A percentile compares a stretch with the other conserved stretches of the same genome.
Evolutionary conservation across 192 early-diverging fungal species (phyloP).

Genomic region (Borealophlyctis nickersoniae): DNA sequence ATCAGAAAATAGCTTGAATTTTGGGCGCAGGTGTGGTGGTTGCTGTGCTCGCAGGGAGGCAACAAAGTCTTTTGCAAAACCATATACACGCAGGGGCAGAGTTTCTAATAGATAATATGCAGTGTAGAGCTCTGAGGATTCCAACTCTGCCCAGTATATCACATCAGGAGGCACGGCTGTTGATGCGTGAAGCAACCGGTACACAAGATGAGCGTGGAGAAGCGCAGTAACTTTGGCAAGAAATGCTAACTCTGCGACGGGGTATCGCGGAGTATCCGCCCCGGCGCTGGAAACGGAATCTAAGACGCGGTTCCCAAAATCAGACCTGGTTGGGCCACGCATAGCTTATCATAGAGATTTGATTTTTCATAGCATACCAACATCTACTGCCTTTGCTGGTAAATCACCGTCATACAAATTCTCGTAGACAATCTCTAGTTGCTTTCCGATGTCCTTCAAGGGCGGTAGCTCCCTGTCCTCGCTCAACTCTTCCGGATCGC

Average conservation of each 20-base stretch:
- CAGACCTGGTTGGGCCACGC: not conserved
- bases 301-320: not conserved
- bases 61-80: not conserved
- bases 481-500: constrained; percentile 11
- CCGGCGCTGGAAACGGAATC: not conserved
- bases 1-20: constrained; percentile 18
- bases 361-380: not conserved
- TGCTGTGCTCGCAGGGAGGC: constrained; percentile 15
- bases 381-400: not conserved
- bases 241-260: constrained; percentile 20
- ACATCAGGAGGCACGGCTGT: constrained; percentile 22
- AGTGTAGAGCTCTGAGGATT: constrained; percentile 9
- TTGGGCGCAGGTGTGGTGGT: constrained; percentile 6
- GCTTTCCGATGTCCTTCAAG: constrained; percentile 5
- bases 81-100: constrained; percentile 19
- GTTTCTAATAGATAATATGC: constrained; percentile 26
- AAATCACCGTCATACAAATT: not conserved
- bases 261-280: not conserved
- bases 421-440: constrained; percentile 1
- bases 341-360: not conserved
- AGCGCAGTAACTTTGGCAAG: constrained; percentile 21
- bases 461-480: constrained; percentile 20
- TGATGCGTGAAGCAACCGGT: constrained; percentile 19
- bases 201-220: constrained; percentile 24
- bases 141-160: constrained; percentile 18